These are phyloP conservation scores for Trichoderma sp. DNA, from an alignment of 2,329 filamentous ascomycete species.

Conservation along the genomic window DNA sequence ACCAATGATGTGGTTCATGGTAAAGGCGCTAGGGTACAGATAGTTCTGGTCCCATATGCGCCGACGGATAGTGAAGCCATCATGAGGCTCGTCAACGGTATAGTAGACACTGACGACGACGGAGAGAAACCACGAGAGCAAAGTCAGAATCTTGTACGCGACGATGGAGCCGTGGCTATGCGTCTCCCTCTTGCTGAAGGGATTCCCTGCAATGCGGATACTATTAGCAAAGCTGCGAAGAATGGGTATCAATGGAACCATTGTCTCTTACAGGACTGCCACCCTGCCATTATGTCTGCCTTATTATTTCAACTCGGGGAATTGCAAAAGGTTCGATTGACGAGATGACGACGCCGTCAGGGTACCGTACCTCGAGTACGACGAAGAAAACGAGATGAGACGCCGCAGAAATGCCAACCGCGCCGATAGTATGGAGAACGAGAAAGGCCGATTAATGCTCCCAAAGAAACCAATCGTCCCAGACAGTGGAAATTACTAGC, in stretches of 20 bases:
- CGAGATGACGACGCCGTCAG: neutral
- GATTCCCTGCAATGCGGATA: slow-evolving; percentile 58
- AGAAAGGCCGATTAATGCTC: neutral
- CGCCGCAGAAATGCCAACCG: neutral
- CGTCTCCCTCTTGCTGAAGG: slow-evolving; percentile 68
- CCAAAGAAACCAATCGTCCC: neutral
- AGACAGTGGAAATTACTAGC: neutral
- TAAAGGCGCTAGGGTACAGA: slow-evolving; percentile 67
- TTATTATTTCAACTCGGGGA: neutral
- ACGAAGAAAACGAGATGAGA: neutral
- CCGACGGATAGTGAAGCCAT: slow-evolving; percentile 56
- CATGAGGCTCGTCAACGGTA: slow-evolving; percentile 59
- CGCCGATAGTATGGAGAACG: neutral
- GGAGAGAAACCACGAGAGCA: slow-evolving; percentile 70
- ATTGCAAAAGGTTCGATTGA: too few species aligned
- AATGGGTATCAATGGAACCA: too few species aligned
- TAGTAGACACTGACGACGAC: slow-evolving; percentile 74
- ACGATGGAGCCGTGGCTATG: slow-evolving; percentile 60
- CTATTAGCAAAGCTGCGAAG: neutral
- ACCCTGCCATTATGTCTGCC: slow-evolving; percentile 21
- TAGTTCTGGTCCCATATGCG: slow-evolving; percentile 75
- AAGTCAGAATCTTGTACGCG: slow-evolving; percentile 72
- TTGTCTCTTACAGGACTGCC: slow-evolving; percentile 18
- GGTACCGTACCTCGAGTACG: neutral
- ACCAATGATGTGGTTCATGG: slow-evolving; percentile 61